Base-by-base conservation (phyloP, 805 yeast genomes). In the Maudiozyma serrabonitensis region DNA sequence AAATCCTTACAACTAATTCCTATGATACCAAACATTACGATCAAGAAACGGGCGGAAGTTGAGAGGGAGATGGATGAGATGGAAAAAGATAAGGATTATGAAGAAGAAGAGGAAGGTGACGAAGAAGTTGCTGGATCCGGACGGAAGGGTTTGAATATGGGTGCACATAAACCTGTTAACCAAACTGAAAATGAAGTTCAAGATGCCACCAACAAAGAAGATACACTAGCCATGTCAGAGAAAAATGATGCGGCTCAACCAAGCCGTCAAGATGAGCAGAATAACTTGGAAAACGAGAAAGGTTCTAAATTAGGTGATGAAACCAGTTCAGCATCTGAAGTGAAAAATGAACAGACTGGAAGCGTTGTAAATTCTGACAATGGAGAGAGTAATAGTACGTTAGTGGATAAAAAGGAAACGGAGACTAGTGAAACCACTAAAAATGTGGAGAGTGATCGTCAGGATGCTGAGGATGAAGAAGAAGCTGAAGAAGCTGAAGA, bases 21-120 rank as follows among this genome's bases (percentile, higher is more conserved):
- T 0, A 70, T 87, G 52, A 91, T 93, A 39, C 99, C 99, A 0
- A 95, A 93, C 59, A 87, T 93, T 47, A 75, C 79, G 0, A 76
- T 93, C 4, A 74, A 89, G 56, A 88, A 79, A 58, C 67, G 91
- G 45, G 71, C 82, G 0, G 93, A 85, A 46, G 78, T 83, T 7
- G 93, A 85, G 55, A 74, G 71, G 54, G 90, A 83, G 57, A 79
- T 82, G 26, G 78, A 75, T 21, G 70, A 66, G 31, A 50, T 61
- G 45, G 72, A 70, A 4, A 66, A 60, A 31, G 73, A 66, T 46
- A 70, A 64, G 45, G 74, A 70, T 32, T 55, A 56, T 46, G 71
- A 70, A 21, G 69, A 66, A 5, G 60, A 48, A 13, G 69, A 66
- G 6, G 60, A 48, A 16, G 65, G 21, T 42, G 50, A 63, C 37